Evolutionary conservation across 345 rosid genomes (phyloP).

Genomic region (Stellera chamaejasme): DNA sequence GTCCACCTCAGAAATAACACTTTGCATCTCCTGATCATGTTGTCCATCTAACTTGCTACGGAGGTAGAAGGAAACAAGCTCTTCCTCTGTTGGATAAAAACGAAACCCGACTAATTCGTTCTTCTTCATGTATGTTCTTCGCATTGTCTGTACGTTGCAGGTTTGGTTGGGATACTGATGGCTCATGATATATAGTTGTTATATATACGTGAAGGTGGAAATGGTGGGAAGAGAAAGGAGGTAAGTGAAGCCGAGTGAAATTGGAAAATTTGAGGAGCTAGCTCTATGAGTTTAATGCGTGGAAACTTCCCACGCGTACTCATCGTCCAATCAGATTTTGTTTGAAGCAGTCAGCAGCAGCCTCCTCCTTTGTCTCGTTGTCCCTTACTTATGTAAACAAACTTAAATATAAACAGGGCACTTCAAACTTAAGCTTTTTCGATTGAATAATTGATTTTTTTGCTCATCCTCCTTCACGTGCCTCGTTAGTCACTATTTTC

Average conservation of each 20-base stretch:
- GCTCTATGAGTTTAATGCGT: neutral
- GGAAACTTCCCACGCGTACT: constrained; percentile 44
- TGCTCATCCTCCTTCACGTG: too few relatives aligned
- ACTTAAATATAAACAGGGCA: too few relatives aligned
- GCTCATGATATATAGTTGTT: neutral
- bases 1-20: constrained; percentile 51
- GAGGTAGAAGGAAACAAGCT: constrained; percentile 72
- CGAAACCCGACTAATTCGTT: constrained; percentile 50
- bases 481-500: too few relatives aligned
- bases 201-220: constrained; percentile 17
- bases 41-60: constrained; percentile 55
- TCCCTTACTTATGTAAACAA: neutral
- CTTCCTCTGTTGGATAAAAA: constrained; percentile 93
- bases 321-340: neutral
- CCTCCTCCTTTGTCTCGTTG: neutral
- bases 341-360: constrained; percentile 34
- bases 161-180: neutral
- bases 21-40: constrained; percentile 38
- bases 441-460: too few relatives aligned
- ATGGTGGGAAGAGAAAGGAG: neutral
- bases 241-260: constrained; percentile 42
- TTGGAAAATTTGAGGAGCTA: constrained; percentile 30
- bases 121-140: constrained; percentile 10
- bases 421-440: too few relatives aligned
- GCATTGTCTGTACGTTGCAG: neutral